Evolutionary conservation across 768 basidiomycete genomes (phyloP), one percentile per base, ranked within the genome.

Genomic region (Multifurca ochricompacta): DNA sequence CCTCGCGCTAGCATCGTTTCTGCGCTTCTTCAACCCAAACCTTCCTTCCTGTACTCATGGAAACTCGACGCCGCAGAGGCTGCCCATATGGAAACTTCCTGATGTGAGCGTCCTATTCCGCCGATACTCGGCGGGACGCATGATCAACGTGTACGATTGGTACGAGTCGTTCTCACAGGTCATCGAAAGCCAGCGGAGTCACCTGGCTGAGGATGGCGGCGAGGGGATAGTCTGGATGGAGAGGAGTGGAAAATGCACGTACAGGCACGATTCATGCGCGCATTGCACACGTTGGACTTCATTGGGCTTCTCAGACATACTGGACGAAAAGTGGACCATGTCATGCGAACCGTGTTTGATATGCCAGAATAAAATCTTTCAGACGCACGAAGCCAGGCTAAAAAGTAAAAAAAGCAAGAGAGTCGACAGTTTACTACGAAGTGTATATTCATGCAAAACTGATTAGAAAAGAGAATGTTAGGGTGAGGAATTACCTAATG

Each of bases 141-240:
- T 86, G 79, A 80, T 92, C 68, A 92, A 92, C 64, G 77, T 90
- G 2, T 91, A 87, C 65, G 91, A 93, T 67, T 91, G 89, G 91
- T 91, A 82, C 63, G 82, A 87, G 60, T 78, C 84, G 21, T 93
- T 92, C 66, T 74, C 78, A 30, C 67, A 73, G 19, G 83, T 79
- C 30, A 67, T 91, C 49, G 87, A 88, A 65, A 70, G 69, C 1
- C 86, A 86, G 68, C 67, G 68, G 16, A 52, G 58, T 54, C 63
- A 63, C 9, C 48, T 64, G 48, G 49, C 40, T 35, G 14, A 16
- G 23, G 35, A 52, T 27, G 28, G 46, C 7, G 48, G 1, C 1
- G 53, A 63, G 49, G 66, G 56, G 64, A 67, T 10, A 63, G 62
- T 18, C 70, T 71, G 32, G 71, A 69, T 11, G 71, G 73, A 19